Evolutionary conservation across 257 asterid species (phyloP).

Genomic region (Lavandula angustifolia): DNA sequence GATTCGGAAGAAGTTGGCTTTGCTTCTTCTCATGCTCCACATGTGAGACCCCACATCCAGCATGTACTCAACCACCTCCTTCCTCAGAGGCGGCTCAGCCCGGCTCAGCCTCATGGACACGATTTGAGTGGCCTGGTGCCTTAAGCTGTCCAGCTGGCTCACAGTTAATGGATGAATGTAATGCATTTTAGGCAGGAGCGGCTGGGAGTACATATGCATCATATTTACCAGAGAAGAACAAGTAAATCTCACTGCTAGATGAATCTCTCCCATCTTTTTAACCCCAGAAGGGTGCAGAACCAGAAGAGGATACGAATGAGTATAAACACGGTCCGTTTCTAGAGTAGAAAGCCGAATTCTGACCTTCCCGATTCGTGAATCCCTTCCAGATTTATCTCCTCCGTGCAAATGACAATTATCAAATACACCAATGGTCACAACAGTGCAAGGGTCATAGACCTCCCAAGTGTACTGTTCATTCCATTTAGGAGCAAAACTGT

Average conservation of each 20-base stretch:
- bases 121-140: conserved; percentile 74
- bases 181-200: conserved; percentile 76
- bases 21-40: conserved; percentile 88
- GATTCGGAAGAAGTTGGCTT: conserved; percentile 64
- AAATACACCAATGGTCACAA: conserved; percentile 66
- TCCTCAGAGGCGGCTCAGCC: conserved; percentile 79
- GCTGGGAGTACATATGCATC: conserved; percentile 70
- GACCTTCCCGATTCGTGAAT: conserved; percentile 72
- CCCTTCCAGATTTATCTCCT: conserved; percentile 57
- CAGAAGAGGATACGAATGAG: conserved; percentile 67
- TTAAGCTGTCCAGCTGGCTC: conserved; percentile 59
- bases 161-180: conserved; percentile 64
- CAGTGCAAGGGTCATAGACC: conserved; percentile 76
- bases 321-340: conserved; percentile 68
- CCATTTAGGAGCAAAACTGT: conserved; percentile 72
- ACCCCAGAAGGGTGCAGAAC: conserved; percentile 68
- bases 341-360: conserved; percentile 72
- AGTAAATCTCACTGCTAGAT: conserved; percentile 63
- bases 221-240: conserved; percentile 65
- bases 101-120: conserved; percentile 65
- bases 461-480: conserved; percentile 86
- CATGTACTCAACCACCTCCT: conserved; percentile 78
- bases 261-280: conserved; percentile 82
- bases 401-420: conserved; percentile 65
- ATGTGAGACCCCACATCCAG: conserved; percentile 71